phyloP scores from a whole-genome alignment of 257 asterid species.

The Gentiana dahurica region DNA sequence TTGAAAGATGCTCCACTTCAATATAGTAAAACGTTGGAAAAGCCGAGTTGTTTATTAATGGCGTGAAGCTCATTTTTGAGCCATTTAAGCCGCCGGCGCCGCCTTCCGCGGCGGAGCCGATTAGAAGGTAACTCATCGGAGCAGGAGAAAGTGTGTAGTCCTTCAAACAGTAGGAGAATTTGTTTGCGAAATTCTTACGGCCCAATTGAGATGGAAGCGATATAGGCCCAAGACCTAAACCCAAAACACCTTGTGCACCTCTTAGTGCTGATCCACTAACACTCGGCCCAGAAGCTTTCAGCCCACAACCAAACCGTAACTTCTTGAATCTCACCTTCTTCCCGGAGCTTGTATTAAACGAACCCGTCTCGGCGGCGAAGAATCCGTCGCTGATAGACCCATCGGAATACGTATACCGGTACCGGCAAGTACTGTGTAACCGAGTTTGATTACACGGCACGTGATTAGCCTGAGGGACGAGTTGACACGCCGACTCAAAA shows the following conservation, averaged over 20 bases:
- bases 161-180: constrained; percentile 66
- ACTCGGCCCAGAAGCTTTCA: constrained; percentile 55
- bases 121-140: constrained; percentile 55
- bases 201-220: constrained; percentile 62
- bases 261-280: constrained; percentile 49
- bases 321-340: constrained; percentile 18
- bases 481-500: constrained; percentile 38
- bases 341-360: constrained; percentile 48
- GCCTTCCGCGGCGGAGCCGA: constrained; percentile 22
- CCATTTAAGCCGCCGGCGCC: constrained; percentile 10
- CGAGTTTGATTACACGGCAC: constrained; percentile 55
- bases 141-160: constrained; percentile 68
- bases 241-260: constrained; percentile 71
- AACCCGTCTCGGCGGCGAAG: constrained; percentile 55
- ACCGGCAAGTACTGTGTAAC: constrained; percentile 68
- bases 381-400: constrained; percentile 56
- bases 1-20: constrained; percentile 26
- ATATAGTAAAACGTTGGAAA: constrained; percentile 64
- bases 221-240: constrained; percentile 81
- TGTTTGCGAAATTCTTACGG: constrained; percentile 38
- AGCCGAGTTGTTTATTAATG: constrained; percentile 36
- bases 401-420: constrained; percentile 56
- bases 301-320: constrained; percentile 61
- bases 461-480: constrained; percentile 39
- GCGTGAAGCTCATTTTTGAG: constrained; percentile 38